These are phyloP conservation scores for Abortiporus biennis DNA, from an alignment of 1,284 basidiomycete genomes.

Conservation along the genomic window DNA sequence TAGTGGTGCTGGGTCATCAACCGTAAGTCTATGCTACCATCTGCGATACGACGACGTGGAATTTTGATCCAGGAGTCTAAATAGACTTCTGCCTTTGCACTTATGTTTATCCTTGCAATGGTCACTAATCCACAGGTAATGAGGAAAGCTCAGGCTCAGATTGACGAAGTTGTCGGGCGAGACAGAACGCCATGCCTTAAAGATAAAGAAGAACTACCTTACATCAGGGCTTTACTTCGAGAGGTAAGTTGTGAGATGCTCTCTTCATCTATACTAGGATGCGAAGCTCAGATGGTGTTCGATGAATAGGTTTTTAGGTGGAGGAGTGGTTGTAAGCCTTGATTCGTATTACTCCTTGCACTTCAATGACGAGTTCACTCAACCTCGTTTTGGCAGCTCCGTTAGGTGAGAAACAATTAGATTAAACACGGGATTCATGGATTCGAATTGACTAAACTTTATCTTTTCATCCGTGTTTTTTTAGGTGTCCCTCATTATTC, in stretches of 20 bases:
- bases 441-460: too few relatives aligned
- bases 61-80: background rate
- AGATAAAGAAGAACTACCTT: constrained; percentile 20
- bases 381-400: background rate
- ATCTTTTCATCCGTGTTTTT: background rate
- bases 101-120: constrained; percentile 23
- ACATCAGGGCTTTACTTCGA: constrained; percentile 22
- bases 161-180: constrained; percentile 21
- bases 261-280: background rate
- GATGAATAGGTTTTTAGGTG: background rate
- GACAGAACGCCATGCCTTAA: constrained; percentile 20
- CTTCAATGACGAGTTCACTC: background rate
- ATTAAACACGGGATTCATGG: too few relatives aligned
- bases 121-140: constrained; percentile 18
- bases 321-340: background rate
- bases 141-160: constrained; percentile 18
- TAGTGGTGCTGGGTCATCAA: constrained; percentile 3
- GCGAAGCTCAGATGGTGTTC: background rate
- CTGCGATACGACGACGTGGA: too few relatives aligned
- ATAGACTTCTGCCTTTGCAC: constrained; percentile 1
- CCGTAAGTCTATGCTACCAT: constrained; percentile 1
- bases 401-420: too few relatives aligned
- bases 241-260: too few relatives aligned
- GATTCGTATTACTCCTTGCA: background rate
- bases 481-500: constrained; percentile 1